These are phyloP conservation scores for Coemansia sp. DNA, from an alignment of 192 early-diverging fungal species.

Conservation along the genomic window DNA sequence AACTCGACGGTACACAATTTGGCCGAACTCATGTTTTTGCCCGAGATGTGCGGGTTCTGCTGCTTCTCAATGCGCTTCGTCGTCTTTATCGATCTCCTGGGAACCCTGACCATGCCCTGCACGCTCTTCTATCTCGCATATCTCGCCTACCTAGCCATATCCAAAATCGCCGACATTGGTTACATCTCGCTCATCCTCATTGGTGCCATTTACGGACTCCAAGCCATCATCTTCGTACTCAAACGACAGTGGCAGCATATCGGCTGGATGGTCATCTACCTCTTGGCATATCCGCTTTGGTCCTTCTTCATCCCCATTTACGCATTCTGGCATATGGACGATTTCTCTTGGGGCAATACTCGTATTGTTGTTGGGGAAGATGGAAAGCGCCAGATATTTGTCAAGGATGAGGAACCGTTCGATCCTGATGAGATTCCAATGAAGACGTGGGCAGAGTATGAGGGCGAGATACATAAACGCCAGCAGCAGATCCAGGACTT, in stretches of 20 bases:
- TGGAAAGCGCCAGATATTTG: constrained; percentile 63
- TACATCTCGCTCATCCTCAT: constrained; percentile 85
- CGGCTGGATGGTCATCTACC: constrained; percentile 98
- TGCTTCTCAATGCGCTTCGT: constrained; percentile 99
- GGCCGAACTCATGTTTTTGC: constrained; percentile 89
- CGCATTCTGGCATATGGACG: constrained; percentile 99
- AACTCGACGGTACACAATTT: constrained; percentile 99
- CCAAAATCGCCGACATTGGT: constrained; percentile 64
- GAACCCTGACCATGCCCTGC: constrained; percentile 93
- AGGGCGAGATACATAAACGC: constrained; percentile 47
- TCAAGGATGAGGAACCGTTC: constrained; percentile 75
- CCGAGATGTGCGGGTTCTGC: constrained; percentile 96
- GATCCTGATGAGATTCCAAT: constrained; percentile 76
- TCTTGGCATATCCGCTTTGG: constrained; percentile 93
- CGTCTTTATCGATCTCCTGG: constrained; percentile 93
- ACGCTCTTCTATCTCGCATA: constrained; percentile 91
- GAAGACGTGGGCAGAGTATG: constrained; percentile 84
- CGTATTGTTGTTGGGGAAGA: constrained; percentile 85
- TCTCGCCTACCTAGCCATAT: constrained; percentile 71
- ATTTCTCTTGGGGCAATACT: constrained; percentile 99
- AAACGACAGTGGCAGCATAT: constrained; percentile 94
- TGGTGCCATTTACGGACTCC: constrained; percentile 88
- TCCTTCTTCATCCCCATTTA: constrained; percentile 87
- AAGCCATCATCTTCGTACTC: constrained; percentile 87
- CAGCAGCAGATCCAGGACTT: constrained; percentile 19